Percentiles rank a stretch among this genome's conserved stretches.
These are phyloP conservation scores for Guadua angustifolia DNA, from an alignment of 176 grass and related monocot genomes.

Conservation along the genomic window DNA sequence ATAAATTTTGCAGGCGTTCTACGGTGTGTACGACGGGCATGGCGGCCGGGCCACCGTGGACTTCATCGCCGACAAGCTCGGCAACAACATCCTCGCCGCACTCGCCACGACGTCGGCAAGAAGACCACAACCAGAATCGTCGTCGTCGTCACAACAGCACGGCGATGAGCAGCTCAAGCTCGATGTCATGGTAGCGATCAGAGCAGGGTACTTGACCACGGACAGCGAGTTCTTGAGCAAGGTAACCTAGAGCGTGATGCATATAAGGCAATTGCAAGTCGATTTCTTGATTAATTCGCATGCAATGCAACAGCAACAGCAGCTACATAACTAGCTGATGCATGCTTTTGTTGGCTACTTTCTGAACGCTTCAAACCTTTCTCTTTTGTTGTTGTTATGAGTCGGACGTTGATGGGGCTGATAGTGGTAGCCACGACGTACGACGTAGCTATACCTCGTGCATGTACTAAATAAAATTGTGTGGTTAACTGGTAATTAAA, in stretches of 20 bases:
- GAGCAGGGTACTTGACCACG: constrained; percentile 65
- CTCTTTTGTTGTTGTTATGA: neutral
- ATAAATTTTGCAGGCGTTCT: constrained; percentile 56
- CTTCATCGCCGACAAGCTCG: constrained; percentile 68
- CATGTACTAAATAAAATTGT: too few relatives aligned
- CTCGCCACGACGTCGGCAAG: neutral
- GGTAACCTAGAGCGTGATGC: constrained; percentile 30
- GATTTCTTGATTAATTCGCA: neutral
- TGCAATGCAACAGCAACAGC: neutral
- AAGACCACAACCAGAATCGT: neutral
- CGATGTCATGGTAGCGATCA: constrained; percentile 59
- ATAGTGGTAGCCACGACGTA: too few relatives aligned
- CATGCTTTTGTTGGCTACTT: neutral
- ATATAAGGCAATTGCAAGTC: neutral
- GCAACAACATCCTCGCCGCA: constrained; percentile 60
- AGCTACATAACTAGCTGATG: neutral
- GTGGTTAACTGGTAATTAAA: too few relatives aligned
- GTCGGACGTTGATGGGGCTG: neutral
- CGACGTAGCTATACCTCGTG: neutral
- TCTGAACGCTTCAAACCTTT: constrained; percentile 37
- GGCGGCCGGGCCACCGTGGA: constrained; percentile 75
- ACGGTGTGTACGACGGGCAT: constrained; percentile 88
- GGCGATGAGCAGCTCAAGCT: neutral
- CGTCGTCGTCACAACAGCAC: neutral
- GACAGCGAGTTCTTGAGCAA: constrained; percentile 73